Percentiles rank a stretch among this genome's conserved stretches.
These are phyloP conservation scores for Saccharomycopsis crataegensis DNA, from an alignment of 1,139 yeast genomes.

Conservation along the genomic window DNA sequence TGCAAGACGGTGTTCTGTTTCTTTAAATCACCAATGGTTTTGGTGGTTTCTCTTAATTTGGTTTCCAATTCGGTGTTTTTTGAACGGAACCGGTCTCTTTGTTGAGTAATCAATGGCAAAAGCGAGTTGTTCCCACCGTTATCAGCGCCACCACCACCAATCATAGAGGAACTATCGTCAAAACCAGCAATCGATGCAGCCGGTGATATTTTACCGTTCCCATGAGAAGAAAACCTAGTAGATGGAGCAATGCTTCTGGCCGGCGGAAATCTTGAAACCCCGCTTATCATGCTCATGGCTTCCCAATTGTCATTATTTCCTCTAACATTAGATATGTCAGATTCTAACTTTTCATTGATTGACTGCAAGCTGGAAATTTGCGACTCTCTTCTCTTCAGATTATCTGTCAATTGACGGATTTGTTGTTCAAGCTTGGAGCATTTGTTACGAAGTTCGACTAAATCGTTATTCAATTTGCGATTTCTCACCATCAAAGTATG, in stretches of 20 bases:
- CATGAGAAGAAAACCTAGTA: constrained; percentile 12
- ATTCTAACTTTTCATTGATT: constrained; percentile 15
- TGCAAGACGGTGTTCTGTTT: constrained; percentile 59
- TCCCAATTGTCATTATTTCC: constrained; percentile 30
- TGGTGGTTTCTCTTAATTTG: constrained; percentile 56
- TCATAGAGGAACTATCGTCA: constrained; percentile 12
- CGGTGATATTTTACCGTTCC: constrained; percentile 36
- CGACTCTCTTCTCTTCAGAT: background rate
- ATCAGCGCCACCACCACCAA: background rate
- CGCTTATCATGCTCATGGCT: constrained; percentile 63
- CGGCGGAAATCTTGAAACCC: constrained; percentile 40
- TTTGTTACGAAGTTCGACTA: constrained; percentile 49
- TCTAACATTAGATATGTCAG: constrained; percentile 15
- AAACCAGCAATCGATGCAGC: constrained; percentile 43
- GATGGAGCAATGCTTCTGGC: constrained; percentile 21
- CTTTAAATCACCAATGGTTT: constrained; percentile 50
- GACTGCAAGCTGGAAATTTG: constrained; percentile 7
- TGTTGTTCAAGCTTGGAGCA: constrained; percentile 30
- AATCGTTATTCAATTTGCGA: constrained; percentile 51
- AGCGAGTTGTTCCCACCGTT: constrained; percentile 36
- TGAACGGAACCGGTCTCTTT: constrained; percentile 83
- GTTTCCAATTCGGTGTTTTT: constrained; percentile 79
- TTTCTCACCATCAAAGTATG: constrained; percentile 50
- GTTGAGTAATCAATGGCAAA: constrained; percentile 85
- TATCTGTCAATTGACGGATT: background rate